Base-by-base conservation (phyloP, 768 basidiomycete genomes). In the Gymnopilus dilepis region DNA sequence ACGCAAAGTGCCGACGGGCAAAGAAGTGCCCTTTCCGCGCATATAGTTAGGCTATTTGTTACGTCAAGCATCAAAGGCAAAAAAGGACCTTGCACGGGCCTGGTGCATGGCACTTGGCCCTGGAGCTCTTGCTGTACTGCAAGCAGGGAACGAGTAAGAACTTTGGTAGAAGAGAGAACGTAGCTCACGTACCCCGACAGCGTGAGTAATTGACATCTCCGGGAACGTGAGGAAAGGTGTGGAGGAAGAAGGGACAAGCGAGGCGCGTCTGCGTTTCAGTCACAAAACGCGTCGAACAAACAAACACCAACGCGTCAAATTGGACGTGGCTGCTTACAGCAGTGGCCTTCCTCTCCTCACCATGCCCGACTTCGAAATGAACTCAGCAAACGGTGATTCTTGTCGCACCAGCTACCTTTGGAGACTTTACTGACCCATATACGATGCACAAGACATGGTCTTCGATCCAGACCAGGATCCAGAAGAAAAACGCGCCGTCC, bases 401-500 rank as follows among this genome's bases (percentile, higher is more conserved):
- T 17, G 48, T 17, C 12, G 21, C 11, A 41, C 8, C 7, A 50
- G 28, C 15, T 34, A 26, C 15, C 6, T 2, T 37, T 24, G 11
- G 19, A 30, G 19, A n/a, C 15, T 57, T 38, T 15, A 41, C 34
- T 7, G 21, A 52, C 50, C 21, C 60, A 52, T 58, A 21, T 51
- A 37, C 40, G 47, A 26, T 31, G 3, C 40, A n/a, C 8, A 53
- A 69, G 79, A 77, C 52, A 73, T 83, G 17, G 77, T 81, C 12
- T 95, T 92, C 69, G 91, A 95, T 70, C 92, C 92, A 9, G 91
- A 95, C 72, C 93, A 95, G 71, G 84, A 94, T 77, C 86, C 88
- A 4, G 88, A 90, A 63, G 89, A 91, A 71, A 89, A 90, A 73
- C 87, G 94, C 64, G 80, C 80, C 40, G 77, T 95, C 6, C 82